A percentile compares a stretch with the other conserved stretches of the same genome.
These are phyloP conservation scores for Picea mariana DNA, from an alignment of 83 land plant species.

Conservation along the genomic window DNA sequence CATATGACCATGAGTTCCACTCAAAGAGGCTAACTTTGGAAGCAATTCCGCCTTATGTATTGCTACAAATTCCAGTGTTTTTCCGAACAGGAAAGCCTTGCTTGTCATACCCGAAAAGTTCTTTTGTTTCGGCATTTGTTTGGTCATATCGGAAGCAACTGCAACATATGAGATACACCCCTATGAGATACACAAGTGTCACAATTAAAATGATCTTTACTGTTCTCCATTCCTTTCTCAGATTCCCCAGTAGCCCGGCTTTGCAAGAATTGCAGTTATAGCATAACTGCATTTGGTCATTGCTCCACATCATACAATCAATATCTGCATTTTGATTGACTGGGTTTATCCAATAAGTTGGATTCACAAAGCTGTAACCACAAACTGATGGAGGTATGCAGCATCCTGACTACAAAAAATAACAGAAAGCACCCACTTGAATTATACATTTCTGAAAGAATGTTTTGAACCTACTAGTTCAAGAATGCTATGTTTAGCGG, in stretches of 20 bases:
- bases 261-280: constrained; percentile 62
- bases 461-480: background rate
- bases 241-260: constrained; percentile 80
- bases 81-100: no score
- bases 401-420: constrained; percentile 66
- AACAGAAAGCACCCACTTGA: background rate
- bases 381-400: constrained; percentile 76
- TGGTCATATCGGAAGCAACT: constrained; percentile 41
- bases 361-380: constrained; percentile 54
- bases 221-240: constrained; percentile 67
- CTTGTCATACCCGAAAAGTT: no score
- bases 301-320: constrained; percentile 71
- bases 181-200: constrained; percentile 47
- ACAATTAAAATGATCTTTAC: constrained; percentile 42
- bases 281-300: constrained; percentile 60
- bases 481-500: background rate
- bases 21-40: background rate
- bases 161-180: constrained; percentile 54
- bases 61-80: no score
- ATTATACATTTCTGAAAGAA: background rate
- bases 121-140: no score
- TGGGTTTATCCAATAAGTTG: constrained; percentile 53
- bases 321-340: constrained; percentile 32
- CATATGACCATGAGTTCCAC: background rate
- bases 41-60: constrained; percentile 21